Base-by-base conservation (phyloP, 306 rosid genomes). In the Delonix regia region DNA sequence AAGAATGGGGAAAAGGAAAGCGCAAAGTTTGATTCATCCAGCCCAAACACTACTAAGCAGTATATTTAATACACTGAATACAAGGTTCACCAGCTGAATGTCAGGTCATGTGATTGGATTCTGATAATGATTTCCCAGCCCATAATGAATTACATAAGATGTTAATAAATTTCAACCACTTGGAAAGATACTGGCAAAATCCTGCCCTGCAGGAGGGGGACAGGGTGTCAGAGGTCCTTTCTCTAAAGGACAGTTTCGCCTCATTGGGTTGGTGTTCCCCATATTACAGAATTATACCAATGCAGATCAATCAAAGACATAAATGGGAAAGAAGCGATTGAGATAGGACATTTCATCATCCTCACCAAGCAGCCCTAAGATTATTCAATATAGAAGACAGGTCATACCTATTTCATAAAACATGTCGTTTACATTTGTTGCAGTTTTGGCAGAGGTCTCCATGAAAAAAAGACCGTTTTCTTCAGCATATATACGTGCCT, bases 401-500 rank as follows among this genome's bases (percentile, higher is more conserved):
- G 44, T 34, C 61, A 0, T 14, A 82, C 86, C 86, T 83, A 83
- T 83, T 83, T 83, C 86, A 73, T 73, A 74, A 60, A 83, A 83
- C 69, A 83, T 27, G 24, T 83, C 86, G 53, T 83, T 83, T 62
- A 83, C 83, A 30, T 83, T 83, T 73, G 59, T 63, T 27, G 86
- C 83, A 47, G 74, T 83, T 79, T 83, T 83, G 55, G 86, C 86
- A 69, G 86, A 83, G 41, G 86, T 83, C 77, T 83, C 86, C 77
- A 74, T 49, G 78, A 83, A 83, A 83, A 83, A 78, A 44, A 83
- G 79, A 36, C 82, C 71, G 39, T 80, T 82, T 74, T 81, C 85
- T 69, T 64, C 83, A 8, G 83, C 83, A 55, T 82, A 82, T 6
- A 62, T 47, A 45, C 75, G 78, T 39, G 82, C 84, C 72, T 74